Percentiles rank a stretch among this genome's conserved stretches.
Conservation (phyloP, 2,329 filamentous ascomycete species). For the Botrytis cinerea region DNA sequence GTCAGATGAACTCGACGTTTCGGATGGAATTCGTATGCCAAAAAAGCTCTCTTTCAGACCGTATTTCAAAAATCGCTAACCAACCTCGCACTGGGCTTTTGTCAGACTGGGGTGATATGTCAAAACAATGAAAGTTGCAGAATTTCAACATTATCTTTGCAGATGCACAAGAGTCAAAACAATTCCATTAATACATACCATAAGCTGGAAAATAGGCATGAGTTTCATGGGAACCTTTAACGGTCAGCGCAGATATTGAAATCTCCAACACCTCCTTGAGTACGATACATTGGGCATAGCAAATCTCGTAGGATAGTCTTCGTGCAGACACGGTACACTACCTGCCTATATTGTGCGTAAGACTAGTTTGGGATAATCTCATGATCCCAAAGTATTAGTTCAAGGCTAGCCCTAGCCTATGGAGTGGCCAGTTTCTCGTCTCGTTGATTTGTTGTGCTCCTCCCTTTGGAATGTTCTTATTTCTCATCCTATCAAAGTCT, state of each 20-base stretch:
- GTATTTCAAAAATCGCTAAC: neutral
- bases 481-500: neutral
- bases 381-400: neutral
- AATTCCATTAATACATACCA: neutral
- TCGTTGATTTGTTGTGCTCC: neutral
- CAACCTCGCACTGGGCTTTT: neutral
- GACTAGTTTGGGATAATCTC: neutral
- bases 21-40: neutral
- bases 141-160: neutral
- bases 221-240: neutral
- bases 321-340: neutral
- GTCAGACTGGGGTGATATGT: neutral
- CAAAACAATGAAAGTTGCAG: neutral
- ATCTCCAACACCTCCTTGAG: neutral
- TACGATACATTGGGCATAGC: neutral
- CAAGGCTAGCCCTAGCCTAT: neutral
- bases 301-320: neutral
- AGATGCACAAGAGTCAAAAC: neutral
- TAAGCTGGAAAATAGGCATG: neutral
- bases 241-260: neutral
- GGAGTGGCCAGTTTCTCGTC: neutral
- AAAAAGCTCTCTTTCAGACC: neutral
- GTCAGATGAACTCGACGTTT: neutral
- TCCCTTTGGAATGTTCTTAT: neutral
- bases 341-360: neutral